Evolutionary conservation across 2,329 filamentous ascomycete species (phyloP), one percentile per base, ranked within the genome.

Genomic region (Talaromyces sp.): DNA sequence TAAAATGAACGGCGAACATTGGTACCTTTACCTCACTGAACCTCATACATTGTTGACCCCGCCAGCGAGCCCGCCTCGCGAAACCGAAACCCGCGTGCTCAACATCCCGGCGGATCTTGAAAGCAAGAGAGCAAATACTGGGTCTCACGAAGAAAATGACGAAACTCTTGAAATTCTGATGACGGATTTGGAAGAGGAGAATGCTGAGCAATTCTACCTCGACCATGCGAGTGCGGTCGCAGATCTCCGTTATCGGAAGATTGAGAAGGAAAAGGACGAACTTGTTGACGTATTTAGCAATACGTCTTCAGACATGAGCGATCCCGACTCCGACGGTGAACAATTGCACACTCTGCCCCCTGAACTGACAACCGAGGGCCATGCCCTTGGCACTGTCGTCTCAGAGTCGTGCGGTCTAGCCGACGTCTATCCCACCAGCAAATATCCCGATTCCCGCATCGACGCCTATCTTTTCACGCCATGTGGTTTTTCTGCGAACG

Each of bases 1-100:
- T 69, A 97, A 97, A 78, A 97, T 97, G 93, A 99, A 99, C 67
- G 93, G 94, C 59, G 94, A 99, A 74, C 94, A 99, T 69, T 99
- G 94, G 94, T 97, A 97, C 73, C 80, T 99, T 57, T 99, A 99
- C 78, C 87, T 97, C 68, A 97, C 94, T 11, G 90, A 90, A 53
- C 93, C 94, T 17, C 87, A 88, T 71, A 87, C 84, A 50, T 79
- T 84, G 56, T 80, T 95, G 63, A 96, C 92, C 0, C 91, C 92
- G 5, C 92, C 93, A 58, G 81, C 86, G 31, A 96, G 89, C 10
- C 92, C 93, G 5, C 68, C 68, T 45, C 70, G 67, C 45, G 77
- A 82, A 67, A 81, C 82, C 1, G 78, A 85, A 65, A 87, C 82
- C 48, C 86, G 83, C 70, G 73, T 81, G 51, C 71, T 87, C 59